Base-by-base conservation (phyloP, 305 asterid species). In the Nicotiana rustica region DNA sequence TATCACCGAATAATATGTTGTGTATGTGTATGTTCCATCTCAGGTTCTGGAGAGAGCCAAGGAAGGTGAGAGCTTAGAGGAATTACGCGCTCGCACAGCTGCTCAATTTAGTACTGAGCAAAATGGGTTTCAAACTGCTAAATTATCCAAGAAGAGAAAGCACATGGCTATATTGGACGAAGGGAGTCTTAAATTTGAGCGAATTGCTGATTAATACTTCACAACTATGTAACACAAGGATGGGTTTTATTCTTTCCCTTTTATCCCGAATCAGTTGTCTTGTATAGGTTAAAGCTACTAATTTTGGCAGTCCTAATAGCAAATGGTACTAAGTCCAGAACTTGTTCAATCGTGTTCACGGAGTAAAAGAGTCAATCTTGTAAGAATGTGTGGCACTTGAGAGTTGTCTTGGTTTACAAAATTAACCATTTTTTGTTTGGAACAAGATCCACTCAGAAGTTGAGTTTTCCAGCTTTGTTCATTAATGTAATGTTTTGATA, bases 31-130 rank as follows among this genome's bases (percentile, higher is more conserved):
- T 81, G 47, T 10, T 69, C 77, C 60, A 10, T 69, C 86, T 83
- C 88, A 95, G 99, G 99, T 95, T 81, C 82, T 96, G 87, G 99
- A 96, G 89, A 89, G 94, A 83, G 98, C 99, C 31, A 94, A 93
- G 84, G 99, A 93, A 91, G 97, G 93, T 4, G 97, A 94, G 88
- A 96, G 90, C 92, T 81, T 96, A 88, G 98, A 93, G 73, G 99
- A 96, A 77, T 81, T 93, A 82, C 93, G 97, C 12, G 97, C 89
- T 7, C 91, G 95, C 59, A 93, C 97, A 4, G 97, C 98, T 15
- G 93, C 97, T 82, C 97, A 92, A 86, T 94, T 92, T 84, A 81
- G 88, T 19, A 86, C 85, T 2, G 92, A 86, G 66, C 84, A 85
- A 62, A 81, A 67, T 75, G 84, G 82, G 47, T 73, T 80, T 67